A percentile compares a stretch with the other conserved stretches of the same genome.
phyloP scores from a whole-genome alignment of 768 basidiomycete species.

The Naganishia vaughanmartiniae region DNA sequence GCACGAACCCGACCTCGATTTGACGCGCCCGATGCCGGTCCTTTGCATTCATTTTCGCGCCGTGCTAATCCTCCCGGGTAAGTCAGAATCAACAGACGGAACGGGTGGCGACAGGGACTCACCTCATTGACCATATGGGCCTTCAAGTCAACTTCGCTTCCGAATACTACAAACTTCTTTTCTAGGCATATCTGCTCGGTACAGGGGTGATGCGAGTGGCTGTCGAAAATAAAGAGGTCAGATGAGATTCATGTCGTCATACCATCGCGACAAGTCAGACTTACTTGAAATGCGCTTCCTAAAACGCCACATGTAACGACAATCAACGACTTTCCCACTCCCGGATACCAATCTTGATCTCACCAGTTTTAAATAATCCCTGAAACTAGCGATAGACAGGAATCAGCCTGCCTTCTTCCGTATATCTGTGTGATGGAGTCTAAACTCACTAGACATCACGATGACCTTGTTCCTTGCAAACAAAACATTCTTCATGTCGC shows the following conservation, averaged over 20 bases:
- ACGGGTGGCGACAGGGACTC: constrained; percentile 14
- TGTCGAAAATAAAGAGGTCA: constrained; percentile 54
- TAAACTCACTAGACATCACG: constrained; percentile 79
- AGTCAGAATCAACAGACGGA: not conserved
- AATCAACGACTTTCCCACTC: constrained; percentile 32
- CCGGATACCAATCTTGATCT: not conserved
- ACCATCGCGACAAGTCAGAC: not conserved
- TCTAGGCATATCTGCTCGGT: constrained; percentile 68
- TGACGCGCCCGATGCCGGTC: constrained; percentile 50
- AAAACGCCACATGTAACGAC: constrained; percentile 34
- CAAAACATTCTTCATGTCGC: constrained; percentile 90
- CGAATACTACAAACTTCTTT: constrained; percentile 93
- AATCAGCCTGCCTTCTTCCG: not conserved
- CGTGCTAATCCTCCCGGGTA: constrained; percentile 39
- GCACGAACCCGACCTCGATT: constrained; percentile 42
- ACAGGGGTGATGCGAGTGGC: constrained; percentile 74
- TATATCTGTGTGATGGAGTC: not conserved
- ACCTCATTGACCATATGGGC: constrained; percentile 80
- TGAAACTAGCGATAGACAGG: constrained; percentile 59
- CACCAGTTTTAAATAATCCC: constrained; percentile 70
- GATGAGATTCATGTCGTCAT: constrained; percentile 13
- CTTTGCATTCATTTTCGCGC: constrained; percentile 45
- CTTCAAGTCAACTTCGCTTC: constrained; percentile 78
- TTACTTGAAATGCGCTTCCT: not conserved
- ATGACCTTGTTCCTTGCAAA: constrained; percentile 80